Evolutionary conservation across 1,284 basidiomycete genomes (phyloP), one percentile per base, ranked within the genome.

Genomic region (Volvariella volvacea): DNA sequence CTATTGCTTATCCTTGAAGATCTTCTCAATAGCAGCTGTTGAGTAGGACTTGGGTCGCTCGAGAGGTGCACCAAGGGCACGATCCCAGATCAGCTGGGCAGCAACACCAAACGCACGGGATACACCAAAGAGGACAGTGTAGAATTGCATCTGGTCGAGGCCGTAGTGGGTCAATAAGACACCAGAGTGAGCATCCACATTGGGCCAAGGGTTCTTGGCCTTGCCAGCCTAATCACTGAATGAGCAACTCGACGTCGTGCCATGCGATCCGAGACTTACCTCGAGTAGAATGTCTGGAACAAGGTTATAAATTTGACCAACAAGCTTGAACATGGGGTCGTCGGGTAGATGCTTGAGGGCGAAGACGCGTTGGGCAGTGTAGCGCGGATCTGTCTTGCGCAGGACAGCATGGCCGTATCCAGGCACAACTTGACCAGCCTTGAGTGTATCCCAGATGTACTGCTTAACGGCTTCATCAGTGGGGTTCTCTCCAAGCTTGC

Each of bases 101-200:
- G 83, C 80, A 47, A 92, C 90, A 75, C 91, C 91, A 55, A 93
- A 89, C 12, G 91, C 90, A 62, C 91, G 84, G 22, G 92, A 95
- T 40, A 97, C 92, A 76, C 94, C 94, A 66, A 98, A 98, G 51
- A 98, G 78, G 50, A 96, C 93, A 50, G 92, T 96, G 74, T 95
- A 95, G 75, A 88, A 95, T 62, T 90, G 78, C 83, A 93, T 92
- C 65, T 94, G 82, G 55, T 78, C 76, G 49, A 92, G 71, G 47
- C 91, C 92, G 61, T 92, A 95, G 71, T 95, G 76, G 49, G 91
- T 91, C 45, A 98, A 74, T 46, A 98, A 82, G 53, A 87, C 92
- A 71, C 95, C 95, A 28, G 94, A 97, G 71, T 93, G 92, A 47
- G 95, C 92, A 66, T 98, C 94, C 49, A 98, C 94, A 66, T 97